Conservation (phyloP, 2,329 filamentous ascomycete species). For the Aspergillus bombycis region DNA sequence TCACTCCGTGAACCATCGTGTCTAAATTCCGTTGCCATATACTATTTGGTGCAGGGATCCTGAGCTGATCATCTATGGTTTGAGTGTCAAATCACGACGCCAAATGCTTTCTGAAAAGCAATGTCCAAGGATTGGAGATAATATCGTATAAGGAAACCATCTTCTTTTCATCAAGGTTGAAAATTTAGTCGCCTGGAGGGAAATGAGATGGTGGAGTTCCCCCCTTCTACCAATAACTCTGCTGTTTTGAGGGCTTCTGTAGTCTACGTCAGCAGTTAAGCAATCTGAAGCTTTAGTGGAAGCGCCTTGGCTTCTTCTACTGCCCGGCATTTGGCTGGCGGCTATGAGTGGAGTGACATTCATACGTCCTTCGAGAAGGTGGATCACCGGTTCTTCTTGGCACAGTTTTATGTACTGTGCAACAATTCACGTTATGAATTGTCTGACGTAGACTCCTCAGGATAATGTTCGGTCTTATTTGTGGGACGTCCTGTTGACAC, state of each 20-base stretch:
- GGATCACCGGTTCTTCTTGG: slow-evolving; percentile 2
- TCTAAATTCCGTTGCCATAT: neutral
- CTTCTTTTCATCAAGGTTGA: neutral
- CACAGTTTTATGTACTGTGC: neutral
- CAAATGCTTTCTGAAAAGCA: neutral
- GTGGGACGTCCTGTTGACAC: neutral
- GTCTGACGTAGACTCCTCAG: neutral
- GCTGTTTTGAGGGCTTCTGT: neutral
- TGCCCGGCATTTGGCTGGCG: neutral
- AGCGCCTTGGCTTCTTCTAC: slow-evolving; percentile 1
- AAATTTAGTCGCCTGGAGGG: neutral
- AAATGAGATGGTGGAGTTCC: neutral
- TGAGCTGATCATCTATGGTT: neutral
- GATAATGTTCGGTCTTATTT: neutral
- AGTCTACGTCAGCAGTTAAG: slow-evolving; percentile 3
- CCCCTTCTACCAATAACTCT: neutral
- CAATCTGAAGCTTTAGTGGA: slow-evolving; percentile 2
- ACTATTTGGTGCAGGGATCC: neutral
- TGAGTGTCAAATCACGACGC: neutral
- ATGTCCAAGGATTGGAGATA: neutral
- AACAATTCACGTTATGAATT: neutral
- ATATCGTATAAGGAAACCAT: neutral
- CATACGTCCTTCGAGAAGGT: neutral
- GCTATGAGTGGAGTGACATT: neutral
- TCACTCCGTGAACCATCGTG: neutral